Evolutionary conservation across 305 asterid genomes (phyloP).

Genomic region (Nicotiana rustica): DNA sequence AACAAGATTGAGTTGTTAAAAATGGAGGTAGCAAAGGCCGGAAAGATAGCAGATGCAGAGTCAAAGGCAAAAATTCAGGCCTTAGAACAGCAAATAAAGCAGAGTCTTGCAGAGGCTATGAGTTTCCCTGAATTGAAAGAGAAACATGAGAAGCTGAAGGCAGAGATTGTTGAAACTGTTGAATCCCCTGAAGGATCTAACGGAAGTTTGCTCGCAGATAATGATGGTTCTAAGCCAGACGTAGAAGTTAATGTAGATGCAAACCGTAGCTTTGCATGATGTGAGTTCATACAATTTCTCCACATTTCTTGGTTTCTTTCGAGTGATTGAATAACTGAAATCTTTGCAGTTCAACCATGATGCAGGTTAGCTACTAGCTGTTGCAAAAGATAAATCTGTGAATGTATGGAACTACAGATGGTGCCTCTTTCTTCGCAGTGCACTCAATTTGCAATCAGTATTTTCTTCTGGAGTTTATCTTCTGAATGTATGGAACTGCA

Average conservation of each 20-base stretch:
- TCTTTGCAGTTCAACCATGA: constrained; percentile 40
- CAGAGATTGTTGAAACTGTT: constrained; percentile 53
- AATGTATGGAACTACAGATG: constrained; percentile 44
- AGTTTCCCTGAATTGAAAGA: constrained; percentile 53
- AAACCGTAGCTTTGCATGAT: constrained; percentile 46
- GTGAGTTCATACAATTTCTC: constrained; percentile 39
- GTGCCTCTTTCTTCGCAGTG: constrained; percentile 28
- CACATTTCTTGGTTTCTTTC: background rate
- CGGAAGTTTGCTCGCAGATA: constrained; percentile 50
- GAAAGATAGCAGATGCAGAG: constrained; percentile 53
- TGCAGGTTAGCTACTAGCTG: constrained; percentile 39
- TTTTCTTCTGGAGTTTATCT: background rate
- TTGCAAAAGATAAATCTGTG: constrained; percentile 49
- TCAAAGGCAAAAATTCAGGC: constrained; percentile 61
- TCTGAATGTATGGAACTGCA: background rate
- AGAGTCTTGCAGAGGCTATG: constrained; percentile 58
- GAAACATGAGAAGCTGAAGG: constrained; percentile 57
- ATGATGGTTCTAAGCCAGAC: constrained; percentile 38
- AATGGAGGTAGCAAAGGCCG: constrained; percentile 60
- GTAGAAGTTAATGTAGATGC: constrained; percentile 48
- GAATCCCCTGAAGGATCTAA: constrained; percentile 55
- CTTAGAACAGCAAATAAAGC: constrained; percentile 62
- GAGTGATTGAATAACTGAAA: background rate
- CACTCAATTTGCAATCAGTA: constrained; percentile 28
- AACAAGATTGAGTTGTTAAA: constrained; percentile 70